Evolutionary conservation across 2,329 filamentous ascomycete genomes (phyloP).

Genomic region (Davidsoniella neocaledoniae): DNA sequence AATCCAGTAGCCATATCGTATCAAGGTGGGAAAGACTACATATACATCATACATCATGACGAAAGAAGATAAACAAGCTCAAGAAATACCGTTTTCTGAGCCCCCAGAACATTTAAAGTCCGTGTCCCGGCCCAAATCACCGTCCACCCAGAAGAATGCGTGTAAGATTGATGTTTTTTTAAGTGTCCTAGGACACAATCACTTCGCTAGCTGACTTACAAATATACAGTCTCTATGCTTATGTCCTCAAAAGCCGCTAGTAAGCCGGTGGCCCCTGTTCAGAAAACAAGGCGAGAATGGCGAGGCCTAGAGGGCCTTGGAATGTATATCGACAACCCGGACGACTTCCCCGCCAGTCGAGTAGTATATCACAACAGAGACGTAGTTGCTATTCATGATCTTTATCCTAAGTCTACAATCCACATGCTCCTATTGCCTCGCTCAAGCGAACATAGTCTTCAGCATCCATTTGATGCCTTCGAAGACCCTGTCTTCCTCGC

Average conservation of each 20-base stretch:
- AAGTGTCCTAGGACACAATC: neutral
- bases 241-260: neutral
- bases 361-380: slow-evolving; percentile 50
- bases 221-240: neutral
- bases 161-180: neutral
- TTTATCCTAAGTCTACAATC: slow-evolving; percentile 69
- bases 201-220: neutral
- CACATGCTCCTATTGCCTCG: slow-evolving; percentile 83
- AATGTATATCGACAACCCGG: slow-evolving; percentile 47
- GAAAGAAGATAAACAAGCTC: neutral
- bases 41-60: too few species aligned
- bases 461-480: slow-evolving; percentile 66
- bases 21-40: neutral
- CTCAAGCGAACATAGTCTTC: slow-evolving; percentile 36
- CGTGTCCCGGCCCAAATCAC: neutral
- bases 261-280: neutral
- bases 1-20: neutral
- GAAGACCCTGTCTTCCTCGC: slow-evolving; percentile 52
- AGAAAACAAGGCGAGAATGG: slow-evolving; percentile 18
- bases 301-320: slow-evolving; percentile 41
- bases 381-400: slow-evolving; percentile 65
- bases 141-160: neutral
- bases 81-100: neutral
- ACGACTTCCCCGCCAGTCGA: slow-evolving; percentile 39
- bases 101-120: neutral